phyloP scores from a whole-genome alignment of 2,329 filamentous ascomycete genomes.

The Microdochium bolleyi region DNA sequence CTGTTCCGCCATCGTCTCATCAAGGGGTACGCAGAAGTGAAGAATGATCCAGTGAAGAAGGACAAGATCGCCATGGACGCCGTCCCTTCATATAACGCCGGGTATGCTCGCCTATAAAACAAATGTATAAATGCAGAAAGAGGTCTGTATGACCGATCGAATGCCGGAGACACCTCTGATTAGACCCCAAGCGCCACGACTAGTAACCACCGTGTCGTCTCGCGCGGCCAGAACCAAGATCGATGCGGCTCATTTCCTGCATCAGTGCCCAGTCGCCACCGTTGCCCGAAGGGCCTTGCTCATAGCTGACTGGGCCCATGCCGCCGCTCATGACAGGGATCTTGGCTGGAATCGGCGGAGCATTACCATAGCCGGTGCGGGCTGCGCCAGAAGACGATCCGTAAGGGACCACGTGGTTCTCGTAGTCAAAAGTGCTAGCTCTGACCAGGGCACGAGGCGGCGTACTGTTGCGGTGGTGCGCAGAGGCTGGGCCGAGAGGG shows the following conservation, averaged over 20 bases:
- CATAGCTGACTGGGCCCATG: conserved; percentile 10
- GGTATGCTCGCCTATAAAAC: neutral
- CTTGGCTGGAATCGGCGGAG: conserved; percentile 63
- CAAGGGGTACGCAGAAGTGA: no score
- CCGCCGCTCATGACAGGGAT: conserved; percentile 45
- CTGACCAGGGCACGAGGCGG: conserved; percentile 35
- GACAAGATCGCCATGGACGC: no score
- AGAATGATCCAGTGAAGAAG: no score
- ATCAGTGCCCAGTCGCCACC: conserved; percentile 52
- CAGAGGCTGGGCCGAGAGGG: conserved; percentile 44
- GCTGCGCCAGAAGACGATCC: conserved; percentile 15
- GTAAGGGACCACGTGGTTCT: conserved; percentile 39
- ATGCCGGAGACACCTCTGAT: neutral
- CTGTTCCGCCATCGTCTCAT: no score
- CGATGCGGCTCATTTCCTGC: conserved; percentile 63
- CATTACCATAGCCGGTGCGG: conserved; percentile 23
- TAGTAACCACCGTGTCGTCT: conserved; percentile 33
- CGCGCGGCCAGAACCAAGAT: conserved; percentile 54
- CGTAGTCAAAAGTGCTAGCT: conserved; percentile 45
- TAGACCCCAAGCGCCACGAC: neutral
- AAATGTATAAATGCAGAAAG: neutral
- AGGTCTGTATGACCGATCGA: neutral
- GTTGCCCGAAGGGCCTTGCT: conserved; percentile 15
- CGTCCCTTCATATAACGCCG: neutral
- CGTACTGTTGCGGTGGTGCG: conserved; percentile 41